Evolutionary conservation across 495 filamentous ascomycete species (phyloP).

Genomic region (Aspergillus bridgeri): DNA sequence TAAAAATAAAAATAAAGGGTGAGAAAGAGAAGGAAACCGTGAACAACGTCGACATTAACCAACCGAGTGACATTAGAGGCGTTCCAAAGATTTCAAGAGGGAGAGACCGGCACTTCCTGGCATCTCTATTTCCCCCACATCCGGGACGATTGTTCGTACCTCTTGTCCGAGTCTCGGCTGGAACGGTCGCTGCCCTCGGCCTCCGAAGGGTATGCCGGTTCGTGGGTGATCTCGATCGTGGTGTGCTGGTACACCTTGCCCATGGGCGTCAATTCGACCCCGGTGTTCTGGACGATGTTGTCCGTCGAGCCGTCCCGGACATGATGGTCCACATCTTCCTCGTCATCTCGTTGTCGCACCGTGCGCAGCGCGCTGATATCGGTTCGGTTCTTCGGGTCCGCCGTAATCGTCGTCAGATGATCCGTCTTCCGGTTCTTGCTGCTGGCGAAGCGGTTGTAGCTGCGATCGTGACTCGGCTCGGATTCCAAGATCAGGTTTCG

Average conservation of each 20-base stretch:
- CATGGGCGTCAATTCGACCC: slow-evolving; percentile 32
- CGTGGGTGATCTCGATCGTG: slow-evolving; percentile 43
- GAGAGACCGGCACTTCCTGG: neutral
- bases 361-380: slow-evolving; percentile 26
- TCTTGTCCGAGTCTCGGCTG: slow-evolving; percentile 29
- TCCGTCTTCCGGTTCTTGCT: slow-evolving; percentile 32
- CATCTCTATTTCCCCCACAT: slow-evolving; percentile 27
- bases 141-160: slow-evolving; percentile 12
- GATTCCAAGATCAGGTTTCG: slow-evolving; percentile 43
- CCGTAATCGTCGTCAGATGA: slow-evolving; percentile 34
- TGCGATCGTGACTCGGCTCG: slow-evolving; percentile 37
- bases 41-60: neutral
- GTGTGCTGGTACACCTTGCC: slow-evolving; percentile 47
- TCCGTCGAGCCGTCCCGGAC: slow-evolving; percentile 38
- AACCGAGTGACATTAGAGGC: neutral
- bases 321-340: slow-evolving; percentile 15
- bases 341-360: slow-evolving; percentile 13
- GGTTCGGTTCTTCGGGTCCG: slow-evolving; percentile 26
- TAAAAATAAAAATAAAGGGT: neutral
- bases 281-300: slow-evolving; percentile 31
- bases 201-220: slow-evolving; percentile 32
- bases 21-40: neutral
- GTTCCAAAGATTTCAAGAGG: neutral
- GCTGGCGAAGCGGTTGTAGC: slow-evolving; percentile 35
- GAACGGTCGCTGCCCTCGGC: slow-evolving; percentile 29